Percentiles rank a stretch among this genome's conserved stretches.
phyloP scores from a whole-genome alignment of 352 stramenopile species.

The Aphanomyces stellatus region DNA sequence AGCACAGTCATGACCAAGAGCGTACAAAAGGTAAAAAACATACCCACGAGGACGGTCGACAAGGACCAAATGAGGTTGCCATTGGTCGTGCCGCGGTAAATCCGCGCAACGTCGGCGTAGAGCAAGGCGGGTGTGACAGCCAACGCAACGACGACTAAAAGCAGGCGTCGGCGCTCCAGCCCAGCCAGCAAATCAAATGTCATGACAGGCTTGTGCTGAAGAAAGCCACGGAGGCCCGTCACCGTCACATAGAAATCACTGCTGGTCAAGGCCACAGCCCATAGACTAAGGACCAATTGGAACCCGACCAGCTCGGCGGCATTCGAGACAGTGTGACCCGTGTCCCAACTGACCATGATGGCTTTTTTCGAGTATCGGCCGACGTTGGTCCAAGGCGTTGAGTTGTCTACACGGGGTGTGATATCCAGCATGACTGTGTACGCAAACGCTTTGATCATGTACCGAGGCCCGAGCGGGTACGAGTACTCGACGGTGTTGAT shows the following conservation, averaged over 20 bases:
- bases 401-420: not conserved
- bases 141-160: not conserved
- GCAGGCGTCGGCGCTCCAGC: not conserved
- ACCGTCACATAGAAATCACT: not conserved
- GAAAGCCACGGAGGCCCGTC: not conserved
- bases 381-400: not conserved
- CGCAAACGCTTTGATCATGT: not conserved
- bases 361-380: not conserved
- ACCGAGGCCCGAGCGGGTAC: not conserved
- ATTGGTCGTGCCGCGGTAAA: constrained; percentile 5
- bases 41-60: not conserved
- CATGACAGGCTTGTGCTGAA: not conserved
- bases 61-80: constrained; percentile 7
- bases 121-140: not conserved
- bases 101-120: not conserved
- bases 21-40: not conserved
- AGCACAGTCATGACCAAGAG: not conserved
- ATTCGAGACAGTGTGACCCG: constrained; percentile 4
- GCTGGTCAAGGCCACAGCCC: not conserved
- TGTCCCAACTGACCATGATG: not conserved
- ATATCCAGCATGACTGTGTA: not conserved
- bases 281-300: not conserved
- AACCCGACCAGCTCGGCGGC: not conserved
- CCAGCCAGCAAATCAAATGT: not conserved
- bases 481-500: constrained; percentile 6